These are phyloP conservation scores for Beauveria australis DNA, from an alignment of 2,329 filamentous ascomycete species.

Conservation along the genomic window DNA sequence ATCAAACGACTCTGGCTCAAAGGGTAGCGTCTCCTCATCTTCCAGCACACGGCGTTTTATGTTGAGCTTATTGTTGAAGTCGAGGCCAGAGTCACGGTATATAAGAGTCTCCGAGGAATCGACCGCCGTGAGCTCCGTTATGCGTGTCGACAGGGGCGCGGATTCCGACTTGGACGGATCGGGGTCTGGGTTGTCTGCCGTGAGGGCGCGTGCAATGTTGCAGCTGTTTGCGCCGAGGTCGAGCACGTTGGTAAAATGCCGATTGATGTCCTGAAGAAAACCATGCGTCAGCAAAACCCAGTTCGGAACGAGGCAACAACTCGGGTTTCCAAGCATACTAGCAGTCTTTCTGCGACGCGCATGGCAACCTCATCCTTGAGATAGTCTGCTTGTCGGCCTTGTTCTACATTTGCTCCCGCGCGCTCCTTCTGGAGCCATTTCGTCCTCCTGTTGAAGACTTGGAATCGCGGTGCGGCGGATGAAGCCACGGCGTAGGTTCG, in stretches of 20 bases:
- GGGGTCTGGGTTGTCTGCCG: conserved; percentile 58
- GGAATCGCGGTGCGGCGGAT: conserved; percentile 66
- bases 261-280: conserved; percentile 71
- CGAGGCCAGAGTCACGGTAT: conserved; percentile 66
- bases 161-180: conserved; percentile 46
- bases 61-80: conserved; percentile 66
- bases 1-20: conserved; percentile 70
- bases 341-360: conserved; percentile 74
- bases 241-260: conserved; percentile 72
- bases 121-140: conserved; percentile 68
- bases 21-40: conserved; percentile 68
- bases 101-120: conserved; percentile 74
- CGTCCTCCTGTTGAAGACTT: conserved; percentile 81
- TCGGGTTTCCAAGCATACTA: conserved; percentile 41
- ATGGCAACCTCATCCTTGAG: conserved; percentile 85
- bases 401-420: conserved; percentile 60
- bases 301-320: background rate
- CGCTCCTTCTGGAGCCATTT: conserved; percentile 93
- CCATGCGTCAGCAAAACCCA: background rate
- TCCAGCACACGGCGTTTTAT: conserved; percentile 69
- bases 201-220: conserved; percentile 80
- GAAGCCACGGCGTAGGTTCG: conserved; percentile 71
- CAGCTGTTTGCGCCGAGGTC: conserved; percentile 94
- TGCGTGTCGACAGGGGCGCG: conserved; percentile 60
- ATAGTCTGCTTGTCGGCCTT: conserved; percentile 79